Base-by-base conservation (phyloP, 2,329 filamentous ascomycete species). In the Exserohilum turcica region DNA sequence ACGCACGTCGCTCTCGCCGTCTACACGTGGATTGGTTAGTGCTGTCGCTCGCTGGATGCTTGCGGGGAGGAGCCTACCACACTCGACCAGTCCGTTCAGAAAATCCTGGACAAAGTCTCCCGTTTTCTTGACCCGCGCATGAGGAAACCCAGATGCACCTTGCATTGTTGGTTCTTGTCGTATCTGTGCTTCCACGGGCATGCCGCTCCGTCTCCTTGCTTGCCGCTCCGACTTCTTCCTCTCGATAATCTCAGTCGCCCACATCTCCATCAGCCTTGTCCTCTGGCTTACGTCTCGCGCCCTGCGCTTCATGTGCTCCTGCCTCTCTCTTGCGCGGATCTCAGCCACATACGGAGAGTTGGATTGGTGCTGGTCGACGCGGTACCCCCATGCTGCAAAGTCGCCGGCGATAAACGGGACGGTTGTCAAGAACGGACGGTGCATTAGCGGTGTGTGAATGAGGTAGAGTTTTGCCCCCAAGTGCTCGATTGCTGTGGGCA, bases 341-440 rank as follows among this genome's bases (percentile, higher is more conserved):
- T 61, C 58, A 10, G 18, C 43, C 27, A 63, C 59, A 37, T 61
- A 62, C 29, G 46, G 18, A 8, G 62, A 60, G 24, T 43, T 27
- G 3, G 48, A 37, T 7, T 48, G n/a, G 18, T 65, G 54, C 1
- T 42, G 21, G 9, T 60, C 56, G 5, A 64, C 60, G 4, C 39
- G 53, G 10, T 43, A 59, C 8, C 57, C 61, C 61, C 62, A 65
- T 1, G 40, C 29, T 8, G 43, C 39, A 40, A 62, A 65, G 33
- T 64, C 62, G 13, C 48, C 46, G 4, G 60, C 64, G 35, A 65
- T 35, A 28, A 64, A 66, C 7, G 50, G 43, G 13, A 61, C 32
- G 10, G 42, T 57, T 3, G 60, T 60, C 8, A 65, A 24, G 27
- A 53, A 59, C 5, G 61, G 59, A 6, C 51, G 54, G 8, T 24